Base-by-base conservation (phyloP, 495 filamentous ascomycete species). In the Tuber brumale region DNA sequence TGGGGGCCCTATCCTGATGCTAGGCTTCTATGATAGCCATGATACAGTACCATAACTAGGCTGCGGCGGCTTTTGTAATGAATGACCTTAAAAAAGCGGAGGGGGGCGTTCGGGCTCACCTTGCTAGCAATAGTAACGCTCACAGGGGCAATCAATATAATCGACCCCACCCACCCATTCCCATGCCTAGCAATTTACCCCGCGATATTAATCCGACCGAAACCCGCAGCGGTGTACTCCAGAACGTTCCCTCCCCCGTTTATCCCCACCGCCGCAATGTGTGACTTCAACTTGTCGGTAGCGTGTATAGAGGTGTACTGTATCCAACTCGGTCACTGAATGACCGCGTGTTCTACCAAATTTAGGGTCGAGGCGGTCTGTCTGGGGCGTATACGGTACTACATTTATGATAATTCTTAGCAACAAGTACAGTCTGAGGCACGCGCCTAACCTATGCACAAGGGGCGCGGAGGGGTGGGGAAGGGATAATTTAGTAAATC, bases 281-380 rank as follows among this genome's bases (percentile, higher is more conserved):
- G 92, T 91, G 39, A 97, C 93, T 82, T 97, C 93, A 74, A 95
- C 90, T 76, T 90, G 90, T 82, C 92, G 91, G 86, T 97, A 96
- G 76, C 89, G 85, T n/a, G n/a, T n/a, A n/a, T 46, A 97, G 83
- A 69, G 89, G 88, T 31, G 92, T 91, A 57, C 88, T 27, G 92
- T 91, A 51, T 88, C 89, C 14, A 96, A 87, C 78, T 91, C 70
- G 73, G 39, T 35, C 44, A 83, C 75, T n/a, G 87, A 85, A 71
- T 88, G 86, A 12, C 85, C 78, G 72, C 87, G 82, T 7, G 87
- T 88, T 27, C 84, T 81, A 84, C 88, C 91, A 66, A 88, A 79
- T 61, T 85, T 79, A 69, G 87, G 85, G 0, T 90, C 87, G 10
- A 74, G 78, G 78, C 3, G 73, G 43, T 75, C 72, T 86, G 83